A percentile compares a stretch with the other conserved stretches of the same genome.
These are phyloP conservation scores for Chalciporus piperatoides DNA, from an alignment of 1,284 basidiomycete genomes.

Conservation along the genomic window DNA sequence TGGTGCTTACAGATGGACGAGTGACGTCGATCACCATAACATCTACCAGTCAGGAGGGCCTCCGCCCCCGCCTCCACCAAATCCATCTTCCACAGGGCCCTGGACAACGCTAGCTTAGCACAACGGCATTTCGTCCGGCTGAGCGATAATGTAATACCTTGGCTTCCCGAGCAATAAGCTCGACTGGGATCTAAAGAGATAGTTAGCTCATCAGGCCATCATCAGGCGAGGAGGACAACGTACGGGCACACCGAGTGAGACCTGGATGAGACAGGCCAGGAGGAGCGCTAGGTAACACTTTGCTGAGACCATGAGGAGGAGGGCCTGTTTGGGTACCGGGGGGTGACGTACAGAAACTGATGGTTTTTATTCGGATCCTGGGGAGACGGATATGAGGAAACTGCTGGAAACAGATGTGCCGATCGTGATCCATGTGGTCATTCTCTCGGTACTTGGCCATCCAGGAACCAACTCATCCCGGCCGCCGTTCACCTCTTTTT, in stretches of 20 bases:
- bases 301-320: conserved; percentile 16
- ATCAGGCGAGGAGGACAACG: neutral
- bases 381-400: conserved; percentile 25
- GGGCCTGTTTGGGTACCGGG: conserved; percentile 1
- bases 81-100: conserved; percentile 18
- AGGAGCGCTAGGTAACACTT: conserved; percentile 25
- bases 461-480: conserved; percentile 26
- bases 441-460: conserved; percentile 18
- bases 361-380: conserved; percentile 23
- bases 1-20: conserved; percentile 13
- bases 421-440: conserved; percentile 19
- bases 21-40: neutral
- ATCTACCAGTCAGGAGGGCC: conserved; percentile 27
- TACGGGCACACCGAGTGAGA: conserved; percentile 27
- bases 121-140: neutral
- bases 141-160: conserved; percentile 13
- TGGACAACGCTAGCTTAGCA: conserved; percentile 10
- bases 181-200: conserved; percentile 14
- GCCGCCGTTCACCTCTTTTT: conserved; percentile 25
- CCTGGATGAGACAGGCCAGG: conserved; percentile 19
- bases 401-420: conserved; percentile 16
- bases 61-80: conserved; percentile 15
- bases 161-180: conserved; percentile 4
- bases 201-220: conserved; percentile 1
- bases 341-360: conserved; percentile 2